phyloP scores from a whole-genome alignment of 2,329 filamentous ascomycete genomes.

The Talaromyces sp. region DNA sequence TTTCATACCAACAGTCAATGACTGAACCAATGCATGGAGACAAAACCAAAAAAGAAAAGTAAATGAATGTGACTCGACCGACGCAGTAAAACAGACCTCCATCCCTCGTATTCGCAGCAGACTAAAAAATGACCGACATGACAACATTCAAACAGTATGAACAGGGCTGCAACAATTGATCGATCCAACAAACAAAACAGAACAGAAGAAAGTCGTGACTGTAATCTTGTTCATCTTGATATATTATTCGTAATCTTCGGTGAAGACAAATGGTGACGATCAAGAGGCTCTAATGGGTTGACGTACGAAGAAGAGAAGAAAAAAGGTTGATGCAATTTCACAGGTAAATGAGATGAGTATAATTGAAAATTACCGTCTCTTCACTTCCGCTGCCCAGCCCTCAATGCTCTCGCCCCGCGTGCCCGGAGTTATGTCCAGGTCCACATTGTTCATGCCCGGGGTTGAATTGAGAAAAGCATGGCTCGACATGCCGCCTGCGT shows the following conservation, averaged over 20 bases:
- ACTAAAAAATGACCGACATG: not conserved
- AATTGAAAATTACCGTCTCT: conserved; percentile 57
- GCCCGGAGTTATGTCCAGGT: conserved; percentile 70
- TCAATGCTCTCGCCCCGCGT: conserved; percentile 88
- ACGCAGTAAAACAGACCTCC: not conserved
- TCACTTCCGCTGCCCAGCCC: conserved; percentile 85
- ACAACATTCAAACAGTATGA: not conserved
- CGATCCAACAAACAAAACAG: not conserved
- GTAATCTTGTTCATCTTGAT: not conserved
- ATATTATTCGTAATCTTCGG: not conserved
- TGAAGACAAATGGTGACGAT: not conserved
- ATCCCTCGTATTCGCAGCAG: not conserved
- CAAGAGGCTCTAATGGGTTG: not conserved
- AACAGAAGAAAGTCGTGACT: not conserved
- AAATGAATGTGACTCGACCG: conserved; percentile 9
- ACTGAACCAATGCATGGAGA: not conserved
- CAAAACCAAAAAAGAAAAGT: not conserved
- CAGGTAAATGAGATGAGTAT: not conserved
- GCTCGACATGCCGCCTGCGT: conserved; percentile 90
- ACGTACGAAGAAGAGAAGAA: not conserved
- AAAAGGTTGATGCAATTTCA: not conserved
- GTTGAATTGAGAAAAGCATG: conserved; percentile 80
- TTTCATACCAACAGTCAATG: not conserved
- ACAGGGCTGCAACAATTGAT: not conserved
- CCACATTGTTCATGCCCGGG: conserved; percentile 77